Evolutionary conservation across 208 protist species (phyloP), one percentile per base, ranked within the genome.

Genomic region (Leishmania tropica): DNA sequence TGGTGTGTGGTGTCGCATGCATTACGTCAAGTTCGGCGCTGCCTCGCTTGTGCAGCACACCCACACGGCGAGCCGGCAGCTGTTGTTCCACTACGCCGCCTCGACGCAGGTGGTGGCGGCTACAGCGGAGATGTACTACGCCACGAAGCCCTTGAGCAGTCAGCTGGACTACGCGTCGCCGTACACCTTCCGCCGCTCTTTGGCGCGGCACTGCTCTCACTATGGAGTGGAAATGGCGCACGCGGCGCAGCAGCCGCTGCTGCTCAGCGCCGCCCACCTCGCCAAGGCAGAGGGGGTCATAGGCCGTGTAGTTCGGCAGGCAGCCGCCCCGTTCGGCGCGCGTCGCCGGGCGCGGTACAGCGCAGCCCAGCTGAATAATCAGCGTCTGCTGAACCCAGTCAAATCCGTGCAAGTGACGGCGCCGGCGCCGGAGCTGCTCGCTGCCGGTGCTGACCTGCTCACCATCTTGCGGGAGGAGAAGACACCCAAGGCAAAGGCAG

Each of bases 1-100:
- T 79, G 81, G 83, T 15, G 83, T 94, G 28, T 96, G 90, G 91
- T 95, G 90, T 72, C 92, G 94, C 65, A 75, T 91, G 72, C 40
- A 97, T 80, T 97, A 95, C 83, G 89, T 87, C 75, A 97, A 97
- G 87, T 97, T 94, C 76, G 95, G 93, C 24, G 88, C 87, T 45
- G 81, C 91, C 21, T 89, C 88, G 10, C 80, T 96, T 4, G 92
- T 93, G 51, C 93, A 96, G 75, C 95, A 95, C 88, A 96, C 91
- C 28, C 86, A 88, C 75, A 95, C 92, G 13, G 89, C 91, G 40
- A 79, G 84, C 40, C 91, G 93, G 3, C 91, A 95, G 85, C 85
- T 97, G 13, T 87, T 93, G 45, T 96, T 93, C 74, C 88, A 93
- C 80, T 90, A 96, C 81, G 89, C 92, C n/a, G 78, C 86, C 31